phyloP scores from a whole-genome alignment of 2,329 filamentous ascomycete species.

The Epichloe aotearoae region DNA sequence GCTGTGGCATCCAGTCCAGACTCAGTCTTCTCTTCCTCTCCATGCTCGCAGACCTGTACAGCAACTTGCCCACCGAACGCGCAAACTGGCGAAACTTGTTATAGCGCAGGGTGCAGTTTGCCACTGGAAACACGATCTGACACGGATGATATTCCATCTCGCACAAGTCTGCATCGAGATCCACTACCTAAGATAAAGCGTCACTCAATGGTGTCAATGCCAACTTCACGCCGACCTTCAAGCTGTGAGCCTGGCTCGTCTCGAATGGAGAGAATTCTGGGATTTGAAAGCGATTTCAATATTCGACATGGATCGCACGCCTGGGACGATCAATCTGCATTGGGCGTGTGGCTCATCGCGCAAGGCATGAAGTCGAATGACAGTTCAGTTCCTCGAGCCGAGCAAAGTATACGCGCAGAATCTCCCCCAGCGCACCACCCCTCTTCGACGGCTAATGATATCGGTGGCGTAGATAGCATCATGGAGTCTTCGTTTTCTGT shows the following conservation, averaged over 20 bases:
- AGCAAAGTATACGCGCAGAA: constrained; percentile 5
- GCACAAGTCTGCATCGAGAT: background rate
- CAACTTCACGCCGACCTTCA: background rate
- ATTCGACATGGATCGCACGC: constrained; percentile 17
- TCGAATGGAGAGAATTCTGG: constrained; percentile 9
- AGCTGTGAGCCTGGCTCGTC: constrained; percentile 4
- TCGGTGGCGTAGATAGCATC: constrained; percentile 7
- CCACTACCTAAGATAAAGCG: background rate
- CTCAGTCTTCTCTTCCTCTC: constrained; percentile 1
- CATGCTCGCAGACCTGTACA: background rate
- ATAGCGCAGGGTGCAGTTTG: background rate
- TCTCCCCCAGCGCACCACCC: background rate
- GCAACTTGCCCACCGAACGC: background rate
- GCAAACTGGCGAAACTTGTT: background rate
- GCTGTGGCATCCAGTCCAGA: background rate
- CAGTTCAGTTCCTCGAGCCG: constrained; percentile 10
- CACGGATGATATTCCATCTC: background rate
- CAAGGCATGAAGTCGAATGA: constrained; percentile 19
- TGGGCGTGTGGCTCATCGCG: constrained; percentile 24
- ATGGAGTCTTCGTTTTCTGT: constrained; percentile 4
- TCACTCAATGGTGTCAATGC: background rate
- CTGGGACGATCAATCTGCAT: constrained; percentile 20
- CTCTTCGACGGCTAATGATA: background rate
- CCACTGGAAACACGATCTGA: background rate
- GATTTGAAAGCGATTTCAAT: constrained; percentile 16